Percentiles rank a stretch among this genome's conserved stretches.
Conservation (phyloP, 2,329 filamentous ascomycete species). For the Diaporthe batatas region DNA sequence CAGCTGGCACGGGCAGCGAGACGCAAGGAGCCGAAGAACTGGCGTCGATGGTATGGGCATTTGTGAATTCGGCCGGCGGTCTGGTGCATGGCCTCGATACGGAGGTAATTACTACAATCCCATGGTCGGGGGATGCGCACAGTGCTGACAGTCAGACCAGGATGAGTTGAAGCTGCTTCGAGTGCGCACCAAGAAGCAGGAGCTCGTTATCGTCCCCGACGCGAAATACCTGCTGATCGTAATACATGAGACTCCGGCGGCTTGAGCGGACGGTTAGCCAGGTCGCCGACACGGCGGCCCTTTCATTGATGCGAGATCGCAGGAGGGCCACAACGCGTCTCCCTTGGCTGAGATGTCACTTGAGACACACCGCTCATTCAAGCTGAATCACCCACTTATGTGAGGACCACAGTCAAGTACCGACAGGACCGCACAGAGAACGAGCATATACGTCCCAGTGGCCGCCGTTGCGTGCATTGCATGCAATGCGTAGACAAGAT, state of each 20-base stretch:
- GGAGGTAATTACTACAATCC: conserved; percentile 63
- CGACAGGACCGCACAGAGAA: not conserved
- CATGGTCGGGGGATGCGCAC: not conserved
- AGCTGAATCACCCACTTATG: conserved; percentile 24
- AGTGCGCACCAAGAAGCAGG: conserved; percentile 85
- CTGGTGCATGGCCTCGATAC: conserved; percentile 80
- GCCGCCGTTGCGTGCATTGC: conserved; percentile 10
- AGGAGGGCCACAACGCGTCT: conserved; percentile 1
- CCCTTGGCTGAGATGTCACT: conserved; percentile 10
- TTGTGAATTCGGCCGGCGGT: conserved; percentile 76
- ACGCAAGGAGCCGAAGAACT: conserved; percentile 78
- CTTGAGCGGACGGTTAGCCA: conserved; percentile 55
- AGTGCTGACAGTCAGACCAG: conserved; percentile 51
- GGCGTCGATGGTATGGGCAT: conserved; percentile 81
- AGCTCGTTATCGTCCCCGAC: conserved; percentile 87
- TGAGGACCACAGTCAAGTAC: conserved; percentile 52
- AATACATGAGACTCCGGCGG: conserved; percentile 83
- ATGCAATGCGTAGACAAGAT: conserved; percentile 15
- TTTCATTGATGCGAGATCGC: conserved; percentile 1
- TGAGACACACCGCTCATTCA: conserved; percentile 27
- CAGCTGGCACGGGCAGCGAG: conserved; percentile 59
- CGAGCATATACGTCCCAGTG: not conserved
- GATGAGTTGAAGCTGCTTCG: conserved; percentile 83
- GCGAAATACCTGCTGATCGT: conserved; percentile 83
- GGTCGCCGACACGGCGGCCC: conserved; percentile 15